Conservation (phyloP, 1,284 basidiomycete genomes). For the Melampsora larici-populina region DNA sequence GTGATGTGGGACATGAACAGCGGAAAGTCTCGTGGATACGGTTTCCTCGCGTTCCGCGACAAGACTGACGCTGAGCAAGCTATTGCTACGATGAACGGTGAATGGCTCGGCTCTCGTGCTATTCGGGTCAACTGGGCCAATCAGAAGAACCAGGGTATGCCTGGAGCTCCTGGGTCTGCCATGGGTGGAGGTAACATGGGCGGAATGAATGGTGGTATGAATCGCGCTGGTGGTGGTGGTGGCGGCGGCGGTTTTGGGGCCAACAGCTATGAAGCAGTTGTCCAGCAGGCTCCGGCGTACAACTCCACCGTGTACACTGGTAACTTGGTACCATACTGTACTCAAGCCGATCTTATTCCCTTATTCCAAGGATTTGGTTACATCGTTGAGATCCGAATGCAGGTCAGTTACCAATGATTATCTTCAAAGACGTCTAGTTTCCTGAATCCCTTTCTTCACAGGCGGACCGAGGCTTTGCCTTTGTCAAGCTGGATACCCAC, state of each 20-base stretch:
- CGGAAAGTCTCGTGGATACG: conserved; percentile 91
- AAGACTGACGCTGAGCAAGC: conserved; percentile 97
- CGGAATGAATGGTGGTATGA: conserved; percentile 16
- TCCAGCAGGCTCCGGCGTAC: conserved; percentile 80
- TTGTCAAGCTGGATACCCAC: conserved; percentile 95
- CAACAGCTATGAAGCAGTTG: conserved; percentile 78
- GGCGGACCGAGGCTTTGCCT: conserved; percentile 94
- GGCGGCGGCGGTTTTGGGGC: conserved; percentile 62
- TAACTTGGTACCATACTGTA: conserved; percentile 91
- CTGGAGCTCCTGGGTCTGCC: conserved; percentile 55
- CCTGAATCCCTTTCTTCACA: conserved; percentile 25
- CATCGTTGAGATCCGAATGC: conserved; percentile 96
- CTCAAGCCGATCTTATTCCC: conserved; percentile 90
- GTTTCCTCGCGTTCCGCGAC: conserved; percentile 89
- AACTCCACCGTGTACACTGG: conserved; percentile 97
- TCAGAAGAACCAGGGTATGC: conserved; percentile 78
- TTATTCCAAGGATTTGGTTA: conserved; percentile 96
- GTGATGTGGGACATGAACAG: conserved; percentile 99
- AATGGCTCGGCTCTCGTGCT: conserved; percentile 94
- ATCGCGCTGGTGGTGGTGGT: background rate
- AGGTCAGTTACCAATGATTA: conserved; percentile 52
- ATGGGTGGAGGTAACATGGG: conserved; percentile 15
- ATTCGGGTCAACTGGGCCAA: conserved; percentile 99
- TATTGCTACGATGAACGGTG: conserved; percentile 97
- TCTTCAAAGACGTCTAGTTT: background rate